phyloP scores from a whole-genome alignment of 176 grass and related monocot species.

The Carex kokanica region DNA sequence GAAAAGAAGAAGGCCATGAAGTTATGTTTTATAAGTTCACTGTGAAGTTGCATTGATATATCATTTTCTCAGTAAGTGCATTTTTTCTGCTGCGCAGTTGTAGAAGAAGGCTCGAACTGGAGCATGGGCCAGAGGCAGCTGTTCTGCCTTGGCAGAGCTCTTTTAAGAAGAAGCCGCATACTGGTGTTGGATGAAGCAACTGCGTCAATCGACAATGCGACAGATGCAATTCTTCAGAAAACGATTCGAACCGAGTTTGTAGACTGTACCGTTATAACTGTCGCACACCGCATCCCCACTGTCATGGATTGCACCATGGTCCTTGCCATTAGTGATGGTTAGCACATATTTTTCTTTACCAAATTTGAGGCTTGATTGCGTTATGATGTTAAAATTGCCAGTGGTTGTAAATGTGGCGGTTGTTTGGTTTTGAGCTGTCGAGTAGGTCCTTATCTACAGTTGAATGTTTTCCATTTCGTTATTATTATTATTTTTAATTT shows the following conservation, averaged over 20 bases:
- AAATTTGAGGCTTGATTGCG: not conserved
- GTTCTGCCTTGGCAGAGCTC: slow-evolving; percentile 78
- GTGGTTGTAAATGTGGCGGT: not conserved
- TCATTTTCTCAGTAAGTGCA: not conserved
- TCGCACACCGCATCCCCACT: slow-evolving; percentile 82
- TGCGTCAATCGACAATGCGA: slow-evolving; percentile 81
- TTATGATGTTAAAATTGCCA: not conserved
- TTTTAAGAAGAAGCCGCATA: slow-evolving; percentile 61
- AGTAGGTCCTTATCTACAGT: not conserved
- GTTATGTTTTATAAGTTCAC: not conserved
- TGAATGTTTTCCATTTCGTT: not conserved
- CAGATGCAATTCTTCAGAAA: slow-evolving; percentile 85
- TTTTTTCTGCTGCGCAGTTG: slow-evolving; percentile 36
- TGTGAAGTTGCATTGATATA: not conserved
- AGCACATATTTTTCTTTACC: not conserved
- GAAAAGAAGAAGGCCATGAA: not conserved
- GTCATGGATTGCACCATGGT: slow-evolving; percentile 83
- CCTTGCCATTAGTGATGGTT: slow-evolving; percentile 76
- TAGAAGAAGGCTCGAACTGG: slow-evolving; percentile 88
- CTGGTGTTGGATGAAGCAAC: slow-evolving; percentile 85
- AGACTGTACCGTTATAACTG: slow-evolving; percentile 80
- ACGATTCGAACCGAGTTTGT: slow-evolving; percentile 72
- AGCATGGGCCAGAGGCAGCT: slow-evolving; percentile 98
- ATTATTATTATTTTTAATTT: not conserved
- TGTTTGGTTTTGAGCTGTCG: not conserved